Conservation (phyloP, 1,284 basidiomycete species). For the Coniferiporia sulphurascens region DNA sequence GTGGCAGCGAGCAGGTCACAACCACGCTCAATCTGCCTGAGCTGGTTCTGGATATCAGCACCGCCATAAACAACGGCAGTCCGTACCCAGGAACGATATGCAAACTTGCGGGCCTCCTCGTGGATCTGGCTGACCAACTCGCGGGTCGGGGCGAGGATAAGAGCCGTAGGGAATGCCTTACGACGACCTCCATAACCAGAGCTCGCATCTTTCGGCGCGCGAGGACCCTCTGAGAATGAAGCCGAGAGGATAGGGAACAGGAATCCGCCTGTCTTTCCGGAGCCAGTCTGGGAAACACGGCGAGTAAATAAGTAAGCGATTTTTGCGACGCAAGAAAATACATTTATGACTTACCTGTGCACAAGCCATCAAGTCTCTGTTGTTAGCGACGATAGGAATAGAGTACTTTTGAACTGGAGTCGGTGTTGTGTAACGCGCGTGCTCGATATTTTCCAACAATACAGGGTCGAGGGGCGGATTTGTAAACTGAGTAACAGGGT, state of each 20-base stretch:
- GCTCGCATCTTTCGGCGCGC: slow-evolving; percentile 54
- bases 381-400: slow-evolving; percentile 92
- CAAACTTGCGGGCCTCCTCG: slow-evolving; percentile 98
- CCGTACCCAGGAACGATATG: slow-evolving; percentile 98
- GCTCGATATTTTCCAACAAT: slow-evolving; percentile 91
- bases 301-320: slow-evolving; percentile 16
- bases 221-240: slow-evolving; percentile 83
- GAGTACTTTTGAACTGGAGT: slow-evolving; percentile 99
- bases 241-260: slow-evolving; percentile 98
- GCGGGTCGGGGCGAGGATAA: slow-evolving; percentile 96
- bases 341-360: slow-evolving; percentile 68
- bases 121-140: slow-evolving; percentile 99
- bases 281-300: slow-evolving; percentile 73
- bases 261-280: slow-evolving; percentile 98
- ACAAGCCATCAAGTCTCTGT: slow-evolving; percentile 97
- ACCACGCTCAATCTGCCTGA: slow-evolving; percentile 92
- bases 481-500: slow-evolving; percentile 86
- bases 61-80: slow-evolving; percentile 99
- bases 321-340: slow-evolving; percentile 4
- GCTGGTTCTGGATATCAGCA: slow-evolving; percentile 94
- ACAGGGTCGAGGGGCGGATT: slow-evolving; percentile 89
- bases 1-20: slow-evolving; percentile 97
- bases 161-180: slow-evolving; percentile 93
- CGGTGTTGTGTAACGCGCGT: slow-evolving; percentile 90
- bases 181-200: slow-evolving; percentile 63